Percentiles rank a stretch among this genome's conserved stretches.
phyloP scores from a whole-genome alignment of 2,329 filamentous ascomycete species.

The Fusarium nodosum region DNA sequence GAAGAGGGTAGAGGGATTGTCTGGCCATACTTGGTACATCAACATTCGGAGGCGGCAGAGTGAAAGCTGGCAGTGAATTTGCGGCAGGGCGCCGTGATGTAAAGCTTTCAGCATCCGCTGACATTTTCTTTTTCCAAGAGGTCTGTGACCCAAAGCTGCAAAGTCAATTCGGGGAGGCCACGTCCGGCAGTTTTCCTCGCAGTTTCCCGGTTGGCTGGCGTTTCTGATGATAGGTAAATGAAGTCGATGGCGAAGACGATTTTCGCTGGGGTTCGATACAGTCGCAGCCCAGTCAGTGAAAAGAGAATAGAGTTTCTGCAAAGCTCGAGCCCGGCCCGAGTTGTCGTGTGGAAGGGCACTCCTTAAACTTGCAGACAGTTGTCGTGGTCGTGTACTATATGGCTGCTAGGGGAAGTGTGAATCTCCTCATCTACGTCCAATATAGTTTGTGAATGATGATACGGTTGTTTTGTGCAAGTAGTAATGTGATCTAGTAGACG shows the following conservation, averaged over 20 bases:
- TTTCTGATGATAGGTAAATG: no score
- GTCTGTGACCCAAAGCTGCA: not conserved
- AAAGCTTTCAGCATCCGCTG: slow-evolving; percentile 54
- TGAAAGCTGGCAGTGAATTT: slow-evolving; percentile 53
- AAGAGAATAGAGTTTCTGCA: not conserved
- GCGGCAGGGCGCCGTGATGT: slow-evolving; percentile 54
- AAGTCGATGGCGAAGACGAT: not conserved
- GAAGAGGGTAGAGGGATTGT: slow-evolving; percentile 44
- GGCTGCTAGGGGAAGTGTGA: not conserved
- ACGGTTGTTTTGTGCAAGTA: not conserved
- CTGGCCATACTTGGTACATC: slow-evolving; percentile 56
- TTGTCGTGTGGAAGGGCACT: not conserved
- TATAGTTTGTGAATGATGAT: not conserved
- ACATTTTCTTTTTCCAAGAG: slow-evolving; percentile 6
- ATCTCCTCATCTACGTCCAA: slow-evolving; percentile 27
- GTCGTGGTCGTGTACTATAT: not conserved
- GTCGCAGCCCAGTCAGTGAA: not conserved
- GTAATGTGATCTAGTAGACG: not conserved
- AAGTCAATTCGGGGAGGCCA: not conserved
- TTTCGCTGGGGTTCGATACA: not conserved
- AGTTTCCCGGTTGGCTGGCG: not conserved
- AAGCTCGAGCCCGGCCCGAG: not conserved
- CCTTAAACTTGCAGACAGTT: not conserved
- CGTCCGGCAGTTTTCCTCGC: not conserved
- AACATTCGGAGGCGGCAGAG: slow-evolving; percentile 54